A percentile compares a stretch with the other conserved stretches of the same genome.
Evolutionary conservation across 352 stramenopile genomes (phyloP).

Genomic region (Globisporangium sylvaticum): DNA sequence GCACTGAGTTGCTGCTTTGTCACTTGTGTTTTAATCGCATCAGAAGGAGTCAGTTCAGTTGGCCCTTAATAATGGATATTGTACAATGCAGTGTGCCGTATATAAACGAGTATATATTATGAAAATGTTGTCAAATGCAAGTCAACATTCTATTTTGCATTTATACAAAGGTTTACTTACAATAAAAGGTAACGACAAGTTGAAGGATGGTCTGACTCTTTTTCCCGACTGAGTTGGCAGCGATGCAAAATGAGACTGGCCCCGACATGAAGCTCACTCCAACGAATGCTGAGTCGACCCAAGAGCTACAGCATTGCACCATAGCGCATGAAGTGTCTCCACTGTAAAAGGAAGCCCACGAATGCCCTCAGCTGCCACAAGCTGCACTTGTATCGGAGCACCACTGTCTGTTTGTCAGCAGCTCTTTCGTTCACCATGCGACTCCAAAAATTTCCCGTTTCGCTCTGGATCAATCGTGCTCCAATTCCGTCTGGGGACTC

Average conservation of each 20-base stretch:
- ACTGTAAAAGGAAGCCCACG: not conserved
- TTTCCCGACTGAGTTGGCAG: not conserved
- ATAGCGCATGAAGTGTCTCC: not conserved
- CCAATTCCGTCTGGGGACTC: slow-evolving; percentile 1
- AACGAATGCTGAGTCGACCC: not conserved
- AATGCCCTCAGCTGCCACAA: not conserved
- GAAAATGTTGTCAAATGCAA: not conserved
- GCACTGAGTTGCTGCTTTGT: not conserved
- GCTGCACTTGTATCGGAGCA: not conserved
- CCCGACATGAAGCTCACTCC: not conserved
- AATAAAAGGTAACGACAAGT: not conserved
- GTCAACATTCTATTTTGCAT: not conserved
- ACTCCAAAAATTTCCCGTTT: not conserved
- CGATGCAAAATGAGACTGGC: not conserved
- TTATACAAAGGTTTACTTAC: not conserved
- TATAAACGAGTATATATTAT: not conserved
- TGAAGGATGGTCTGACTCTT: not conserved
- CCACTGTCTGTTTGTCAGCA: not conserved
- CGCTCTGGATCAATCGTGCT: not conserved
- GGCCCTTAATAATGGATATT: not conserved
- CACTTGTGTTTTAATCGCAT: not conserved
- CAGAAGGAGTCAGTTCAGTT: not conserved
- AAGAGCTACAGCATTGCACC: not conserved
- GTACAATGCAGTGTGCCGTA: not conserved
- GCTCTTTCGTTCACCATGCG: not conserved